phyloP scores from a whole-genome alignment of 2,329 filamentous ascomycete species.

The Fusarium nodosum region DNA sequence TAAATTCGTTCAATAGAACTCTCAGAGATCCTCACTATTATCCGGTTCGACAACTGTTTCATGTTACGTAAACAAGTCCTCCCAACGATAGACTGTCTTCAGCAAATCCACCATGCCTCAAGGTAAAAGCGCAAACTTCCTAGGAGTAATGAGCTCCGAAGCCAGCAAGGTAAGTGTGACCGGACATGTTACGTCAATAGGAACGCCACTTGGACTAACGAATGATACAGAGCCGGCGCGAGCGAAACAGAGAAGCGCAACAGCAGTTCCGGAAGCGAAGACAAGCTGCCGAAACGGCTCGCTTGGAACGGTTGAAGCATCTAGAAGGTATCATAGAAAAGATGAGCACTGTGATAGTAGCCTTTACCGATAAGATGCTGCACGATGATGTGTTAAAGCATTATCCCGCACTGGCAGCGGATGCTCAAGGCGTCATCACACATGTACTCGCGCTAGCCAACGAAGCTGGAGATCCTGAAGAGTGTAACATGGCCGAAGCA shows the following conservation, averaged over 20 bases:
- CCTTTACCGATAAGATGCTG: constrained; percentile 23
- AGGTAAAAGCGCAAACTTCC: constrained; percentile 1
- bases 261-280: constrained; percentile 25
- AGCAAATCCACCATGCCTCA: neutral
- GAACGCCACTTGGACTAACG: constrained; percentile 1
- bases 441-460: constrained; percentile 13
- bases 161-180: constrained; percentile 10
- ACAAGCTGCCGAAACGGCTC: constrained; percentile 14
- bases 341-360: constrained; percentile 21
- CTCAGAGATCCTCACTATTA: neutral
- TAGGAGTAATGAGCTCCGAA: neutral
- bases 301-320: constrained; percentile 9
- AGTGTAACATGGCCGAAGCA: neutral
- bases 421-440: constrained; percentile 10
- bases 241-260: constrained; percentile 28
- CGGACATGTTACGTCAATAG: neutral
- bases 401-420: constrained; percentile 4
- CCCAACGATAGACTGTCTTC: neutral
- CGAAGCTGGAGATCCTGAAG: constrained; percentile 15
- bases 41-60: no score
- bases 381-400: constrained; percentile 7
- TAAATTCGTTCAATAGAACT: neutral
- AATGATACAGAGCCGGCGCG: constrained; percentile 3
- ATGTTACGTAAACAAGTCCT: constrained; percentile 4
- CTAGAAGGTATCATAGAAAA: constrained; percentile 19